phyloP scores from a whole-genome alignment of 225 moss, liverwort and hornwort species.

The Pleurozium schreberi region DNA sequence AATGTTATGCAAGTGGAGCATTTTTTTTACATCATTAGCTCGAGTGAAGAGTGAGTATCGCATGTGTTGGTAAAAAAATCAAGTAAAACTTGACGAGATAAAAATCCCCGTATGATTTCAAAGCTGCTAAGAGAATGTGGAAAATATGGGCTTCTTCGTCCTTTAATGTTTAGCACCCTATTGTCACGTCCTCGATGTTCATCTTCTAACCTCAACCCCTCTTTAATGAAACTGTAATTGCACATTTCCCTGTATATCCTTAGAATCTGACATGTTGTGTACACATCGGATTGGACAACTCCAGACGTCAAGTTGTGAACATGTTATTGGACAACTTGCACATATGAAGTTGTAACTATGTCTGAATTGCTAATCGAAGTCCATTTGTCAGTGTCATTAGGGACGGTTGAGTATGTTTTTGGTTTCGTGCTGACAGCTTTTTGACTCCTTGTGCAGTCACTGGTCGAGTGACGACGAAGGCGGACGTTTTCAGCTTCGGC shows the following conservation, averaged over 20 bases:
- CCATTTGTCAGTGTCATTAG: not conserved
- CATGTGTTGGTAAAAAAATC: not conserved
- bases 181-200: not conserved
- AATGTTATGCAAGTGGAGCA: not conserved
- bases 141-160: not conserved
- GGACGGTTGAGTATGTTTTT: not conserved
- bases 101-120: not conserved
- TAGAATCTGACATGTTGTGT: not conserved
- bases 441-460: slow-evolving; percentile 13
- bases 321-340: not conserved
- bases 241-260: not conserved
- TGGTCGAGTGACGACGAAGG: slow-evolving; percentile 51
- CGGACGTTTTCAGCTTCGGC: slow-evolving; percentile 61
- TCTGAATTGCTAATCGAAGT: not conserved
- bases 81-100: not conserved
- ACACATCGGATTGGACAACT: not conserved
- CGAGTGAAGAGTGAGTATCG: not conserved
- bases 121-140: not conserved
- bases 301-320: not conserved
- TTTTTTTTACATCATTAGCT: not conserved
- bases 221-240: not conserved
- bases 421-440: not conserved
- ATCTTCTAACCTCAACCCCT: not conserved
- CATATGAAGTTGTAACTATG: not conserved
- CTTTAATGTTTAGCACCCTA: not conserved